Base-by-base conservation (phyloP, 495 filamentous ascomycete genomes). In the Acidomyces sp. region DNA sequence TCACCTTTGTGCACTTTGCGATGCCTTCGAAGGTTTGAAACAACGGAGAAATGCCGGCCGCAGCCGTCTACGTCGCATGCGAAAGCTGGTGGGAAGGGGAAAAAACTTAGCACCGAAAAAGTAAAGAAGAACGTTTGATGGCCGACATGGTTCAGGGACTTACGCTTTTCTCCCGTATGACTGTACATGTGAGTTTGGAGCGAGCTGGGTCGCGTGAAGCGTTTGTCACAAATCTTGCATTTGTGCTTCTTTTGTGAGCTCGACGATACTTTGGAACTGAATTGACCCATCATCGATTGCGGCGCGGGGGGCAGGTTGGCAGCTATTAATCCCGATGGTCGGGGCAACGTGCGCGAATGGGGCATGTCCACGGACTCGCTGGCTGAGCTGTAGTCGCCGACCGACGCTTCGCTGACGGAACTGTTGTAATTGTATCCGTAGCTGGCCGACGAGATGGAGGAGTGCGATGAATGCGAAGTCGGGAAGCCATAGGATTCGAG, bases 211-310 rank as follows among this genome's bases (percentile, higher is more conserved):
- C 90, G 75, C 7, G 90, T 96, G 60, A 97, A 97, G 6, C 90
- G 77, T 74, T 97, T 97, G 64, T 96, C 90, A 68, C 90, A 97
- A 36, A 97, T 83, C 69, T 95, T 96, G 71, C 90, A 97, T 64
- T 94, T 95, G 66, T 97, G 90, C 69, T 96, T 97, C 76, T 97
- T 97, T 56, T 96, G 88, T 20, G 90, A 86, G 64, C 82, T 92
- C 17, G 85, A 88, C 7, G 85, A 83, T 34, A 95, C 78, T 59
- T 95, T 96, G 31, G 90, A 95, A 67, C 84, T 95, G 67, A 97
- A 97, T 47, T 92, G 88, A 34, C 83, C 77, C 90, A 97, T 97
- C 85, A 97, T 95, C 3, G 86, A 88, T 56, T 90, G 83, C 11
- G 86, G 88, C 22, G 85, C 86, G 0, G 85, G 84, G 22, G 85